These are phyloP conservation scores for Chalaropsis thielavioides DNA, from an alignment of 2,329 filamentous ascomycete genomes.

Conservation along the genomic window DNA sequence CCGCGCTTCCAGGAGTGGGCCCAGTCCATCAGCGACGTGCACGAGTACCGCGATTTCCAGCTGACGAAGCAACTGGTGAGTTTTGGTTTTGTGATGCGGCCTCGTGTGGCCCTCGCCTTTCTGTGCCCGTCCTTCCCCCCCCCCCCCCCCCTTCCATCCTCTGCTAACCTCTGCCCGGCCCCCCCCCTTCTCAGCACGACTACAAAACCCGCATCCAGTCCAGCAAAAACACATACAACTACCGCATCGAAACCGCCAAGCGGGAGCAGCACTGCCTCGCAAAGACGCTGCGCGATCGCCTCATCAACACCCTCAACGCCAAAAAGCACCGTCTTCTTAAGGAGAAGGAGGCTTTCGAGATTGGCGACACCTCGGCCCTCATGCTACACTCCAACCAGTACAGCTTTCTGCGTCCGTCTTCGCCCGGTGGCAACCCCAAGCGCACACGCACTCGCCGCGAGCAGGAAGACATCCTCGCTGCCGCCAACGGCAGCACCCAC, in stretches of 20 bases:
- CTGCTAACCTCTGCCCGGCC: background rate
- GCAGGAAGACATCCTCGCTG: conserved; percentile 41
- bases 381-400: conserved; percentile 55
- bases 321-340: conserved; percentile 50
- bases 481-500: conserved; percentile 27
- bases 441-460: conserved; percentile 47
- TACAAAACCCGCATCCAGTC: conserved; percentile 48
- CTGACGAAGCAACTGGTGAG: conserved; percentile 68
- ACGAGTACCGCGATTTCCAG: conserved; percentile 76
- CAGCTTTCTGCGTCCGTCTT: conserved; percentile 48
- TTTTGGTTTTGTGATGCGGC: conserved; percentile 16
- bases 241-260: conserved; percentile 47
- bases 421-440: conserved; percentile 50
- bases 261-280: conserved; percentile 46
- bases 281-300: conserved; percentile 48
- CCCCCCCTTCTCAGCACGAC: conserved; percentile 34
- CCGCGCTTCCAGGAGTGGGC: conserved; percentile 76
- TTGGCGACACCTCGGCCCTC: conserved; percentile 49
- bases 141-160: background rate
- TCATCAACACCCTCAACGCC: conserved; percentile 49
- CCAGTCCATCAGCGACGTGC: conserved; percentile 70
- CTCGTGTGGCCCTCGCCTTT: background rate
- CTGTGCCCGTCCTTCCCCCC: background rate
- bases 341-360: conserved; percentile 54
- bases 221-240: conserved; percentile 43